These are phyloP conservation scores for Cutaneotrichosporon mucoides DNA, from an alignment of 1,284 basidiomycete species.

Conservation along the genomic window DNA sequence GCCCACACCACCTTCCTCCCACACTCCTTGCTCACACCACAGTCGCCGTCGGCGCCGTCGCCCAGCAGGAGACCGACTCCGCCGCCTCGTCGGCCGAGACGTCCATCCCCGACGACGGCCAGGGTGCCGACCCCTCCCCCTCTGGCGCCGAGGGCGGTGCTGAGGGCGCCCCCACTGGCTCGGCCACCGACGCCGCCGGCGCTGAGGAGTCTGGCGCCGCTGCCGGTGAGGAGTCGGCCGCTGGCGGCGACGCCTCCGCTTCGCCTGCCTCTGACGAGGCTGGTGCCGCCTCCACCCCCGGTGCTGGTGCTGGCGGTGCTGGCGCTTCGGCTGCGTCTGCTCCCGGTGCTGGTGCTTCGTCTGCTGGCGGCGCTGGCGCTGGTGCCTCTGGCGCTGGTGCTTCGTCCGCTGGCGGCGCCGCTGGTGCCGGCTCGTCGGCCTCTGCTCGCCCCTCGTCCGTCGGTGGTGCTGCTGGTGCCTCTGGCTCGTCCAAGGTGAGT, in stretches of 20 bases:
- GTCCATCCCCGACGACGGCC: not conserved
- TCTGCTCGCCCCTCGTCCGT: not conserved
- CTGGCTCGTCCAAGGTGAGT: not conserved
- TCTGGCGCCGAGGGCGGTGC: not conserved
- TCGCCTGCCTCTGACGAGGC: not conserved
- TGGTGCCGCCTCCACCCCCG: not conserved
- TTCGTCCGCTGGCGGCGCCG: not conserved
- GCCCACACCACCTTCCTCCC: not conserved
- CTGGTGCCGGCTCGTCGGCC: not conserved
- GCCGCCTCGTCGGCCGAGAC: not conserved
- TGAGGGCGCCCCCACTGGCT: not conserved
- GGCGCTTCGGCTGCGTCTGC: not conserved
- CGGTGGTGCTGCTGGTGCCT: not conserved
- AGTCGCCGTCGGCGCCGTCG: slow-evolving; percentile 4
- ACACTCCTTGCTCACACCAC: not conserved
- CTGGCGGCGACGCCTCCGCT: not conserved
- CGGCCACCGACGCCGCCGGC: no score
- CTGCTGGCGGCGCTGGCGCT: not conserved
- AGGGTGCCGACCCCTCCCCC: not conserved
- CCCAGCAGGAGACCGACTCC: not conserved
- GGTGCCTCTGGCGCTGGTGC: not conserved
- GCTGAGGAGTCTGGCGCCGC: not conserved
- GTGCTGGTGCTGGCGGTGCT: not conserved
- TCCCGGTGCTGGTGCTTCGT: not conserved
- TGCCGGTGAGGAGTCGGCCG: not conserved